phyloP scores from a whole-genome alignment of 192 early-diverging fungal species.

The Polychytrium aggregatum region DNA sequence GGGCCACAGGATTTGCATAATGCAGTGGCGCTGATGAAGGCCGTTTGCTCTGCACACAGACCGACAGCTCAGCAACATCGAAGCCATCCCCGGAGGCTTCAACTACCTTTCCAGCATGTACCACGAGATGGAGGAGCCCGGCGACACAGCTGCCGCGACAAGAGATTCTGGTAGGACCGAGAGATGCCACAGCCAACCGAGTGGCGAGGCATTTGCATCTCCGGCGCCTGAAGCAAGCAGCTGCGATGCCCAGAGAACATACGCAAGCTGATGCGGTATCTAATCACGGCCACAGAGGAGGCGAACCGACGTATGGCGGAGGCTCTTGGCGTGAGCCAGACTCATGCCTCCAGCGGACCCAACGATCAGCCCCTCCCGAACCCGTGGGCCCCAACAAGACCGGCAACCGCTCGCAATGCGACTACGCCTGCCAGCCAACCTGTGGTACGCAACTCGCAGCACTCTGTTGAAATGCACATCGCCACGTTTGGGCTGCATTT shows the following conservation, averaged over 20 bases:
- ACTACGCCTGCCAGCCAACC: too few relatives aligned
- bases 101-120: constrained; percentile 18
- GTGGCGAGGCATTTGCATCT: not conserved
- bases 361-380: constrained; percentile 25
- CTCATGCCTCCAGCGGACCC: constrained; percentile 4
- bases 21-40: not conserved
- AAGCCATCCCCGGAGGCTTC: constrained; percentile 27
- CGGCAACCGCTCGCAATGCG: too few relatives aligned
- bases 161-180: constrained; percentile 11
- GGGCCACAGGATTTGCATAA: not conserved
- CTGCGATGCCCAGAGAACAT: not conserved
- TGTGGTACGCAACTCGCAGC: too few relatives aligned
- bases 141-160: not conserved
- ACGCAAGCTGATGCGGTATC: too few relatives aligned
- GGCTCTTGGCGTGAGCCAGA: constrained; percentile 11
- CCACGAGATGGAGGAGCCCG: constrained; percentile 9
- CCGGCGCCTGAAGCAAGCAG: not conserved
- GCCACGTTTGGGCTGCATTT: too few relatives aligned
- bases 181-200: too few relatives aligned
- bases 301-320: constrained; percentile 17
- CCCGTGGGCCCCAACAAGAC: constrained; percentile 25
- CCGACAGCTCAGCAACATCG: constrained; percentile 16
- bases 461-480: too few relatives aligned
- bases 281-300: too few relatives aligned
- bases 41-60: too few relatives aligned